Base-by-base conservation (phyloP, 352 stramenopile genomes). In the Globisporangium nodosum region DNA sequence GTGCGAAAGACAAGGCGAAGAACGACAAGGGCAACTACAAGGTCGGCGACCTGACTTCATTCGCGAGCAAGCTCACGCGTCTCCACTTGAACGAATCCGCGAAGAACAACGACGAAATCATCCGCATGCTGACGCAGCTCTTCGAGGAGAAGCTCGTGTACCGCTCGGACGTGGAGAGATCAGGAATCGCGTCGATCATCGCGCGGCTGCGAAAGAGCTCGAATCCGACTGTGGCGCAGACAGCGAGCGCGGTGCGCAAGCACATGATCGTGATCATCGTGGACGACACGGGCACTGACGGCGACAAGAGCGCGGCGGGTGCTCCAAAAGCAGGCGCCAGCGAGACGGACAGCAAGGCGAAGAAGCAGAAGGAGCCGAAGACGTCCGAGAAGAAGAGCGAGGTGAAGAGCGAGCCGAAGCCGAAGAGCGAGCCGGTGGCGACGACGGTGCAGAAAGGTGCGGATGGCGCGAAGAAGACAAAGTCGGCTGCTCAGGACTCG, bases 91-190 rank as follows among this genome's bases (percentile, higher is more conserved):
- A 86, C 49, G 85, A 92, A 37, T 91, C 85, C 30, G 74, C 79
- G 8, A 85, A 87, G 61, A 88, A 86, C 62, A 89, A 88, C 33
- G 78, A 89, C 37, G 78, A 85, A 60, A 45, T 90, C 48, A 80
- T 92, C 35, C 50, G 66, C n/a, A 86, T 94, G 69, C 83, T 94
- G 56, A 70, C 68, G 21, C 49, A 80, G 51, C 65, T 94, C 9
- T 88, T 94, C 53, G 73, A 85, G 18, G 83, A 90, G 51, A 86
- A 82, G 47, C 56, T 72, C 33, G 78, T 94, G 56, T 86, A 80
- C 54, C 74, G 79, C 9, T 86, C 81, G 5, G 80, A 91, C 24
- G 73, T 89, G 18, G 77, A 91, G 50, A 66, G 74, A 12, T 92
- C 85, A 3, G 76, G 82, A 35, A 58, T 92, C 24, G 80, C 80